Conservation (phyloP, 2,329 filamentous ascomycete genomes). For the Metarhizium brunneum region DNA sequence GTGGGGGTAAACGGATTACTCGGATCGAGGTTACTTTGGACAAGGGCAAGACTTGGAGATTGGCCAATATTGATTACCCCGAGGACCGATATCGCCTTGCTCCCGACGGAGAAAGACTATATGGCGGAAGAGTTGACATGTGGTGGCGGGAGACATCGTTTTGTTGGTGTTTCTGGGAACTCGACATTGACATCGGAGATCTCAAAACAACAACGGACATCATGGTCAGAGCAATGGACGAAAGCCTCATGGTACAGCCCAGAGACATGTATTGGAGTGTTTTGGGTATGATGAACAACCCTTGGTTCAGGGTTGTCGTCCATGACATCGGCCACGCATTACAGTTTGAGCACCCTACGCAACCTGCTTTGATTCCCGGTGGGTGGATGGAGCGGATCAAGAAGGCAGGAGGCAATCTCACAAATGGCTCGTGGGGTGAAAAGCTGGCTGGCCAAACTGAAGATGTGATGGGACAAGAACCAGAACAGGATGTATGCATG, state of each 20-base stretch:
- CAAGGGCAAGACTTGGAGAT: constrained; percentile 68
- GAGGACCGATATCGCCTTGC: constrained; percentile 71
- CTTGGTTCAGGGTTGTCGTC: constrained; percentile 80
- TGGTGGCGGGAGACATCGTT: constrained; percentile 73
- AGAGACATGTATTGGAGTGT: constrained; percentile 96
- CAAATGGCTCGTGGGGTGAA: constrained; percentile 81
- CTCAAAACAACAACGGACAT: constrained; percentile 60
- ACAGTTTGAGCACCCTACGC: constrained; percentile 81
- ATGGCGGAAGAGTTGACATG: constrained; percentile 70
- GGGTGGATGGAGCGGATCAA: constrained; percentile 95
- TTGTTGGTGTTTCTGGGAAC: constrained; percentile 88
- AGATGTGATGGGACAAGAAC: constrained; percentile 33
- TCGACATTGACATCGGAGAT: constrained; percentile 55
- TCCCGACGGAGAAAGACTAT: constrained; percentile 53
- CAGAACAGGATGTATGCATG: constrained; percentile 64
- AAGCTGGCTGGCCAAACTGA: constrained; percentile 44
- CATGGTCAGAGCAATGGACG: constrained; percentile 81
- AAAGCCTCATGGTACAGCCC: constrained; percentile 76
- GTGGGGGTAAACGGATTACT: constrained; percentile 75
- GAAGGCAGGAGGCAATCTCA: constrained; percentile 67
- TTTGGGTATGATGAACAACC: constrained; percentile 96
- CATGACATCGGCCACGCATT: constrained; percentile 52
- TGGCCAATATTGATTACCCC: constrained; percentile 71
- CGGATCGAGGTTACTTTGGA: constrained; percentile 78
- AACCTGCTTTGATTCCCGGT: constrained; percentile 64